Percentiles rank a stretch among this genome's conserved stretches.
phyloP scores from a whole-genome alignment of 1,139 yeast genomes.

The Protomyces gravidus region DNA sequence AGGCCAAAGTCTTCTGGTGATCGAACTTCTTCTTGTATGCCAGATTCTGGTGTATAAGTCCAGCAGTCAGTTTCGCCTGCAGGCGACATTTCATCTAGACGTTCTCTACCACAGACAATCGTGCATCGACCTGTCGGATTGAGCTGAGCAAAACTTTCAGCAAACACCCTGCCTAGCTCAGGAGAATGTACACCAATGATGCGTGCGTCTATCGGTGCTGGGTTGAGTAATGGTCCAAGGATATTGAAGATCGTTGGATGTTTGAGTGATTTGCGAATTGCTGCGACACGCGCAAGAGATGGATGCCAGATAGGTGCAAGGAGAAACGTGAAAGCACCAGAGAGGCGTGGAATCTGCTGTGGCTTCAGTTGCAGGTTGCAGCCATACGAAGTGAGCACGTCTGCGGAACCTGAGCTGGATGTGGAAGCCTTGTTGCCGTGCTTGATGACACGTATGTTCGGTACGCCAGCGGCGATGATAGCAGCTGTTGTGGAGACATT shows the following conservation, averaged over 20 bases:
- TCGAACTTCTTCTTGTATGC: slow-evolving; percentile 40
- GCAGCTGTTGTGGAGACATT: slow-evolving; percentile 95
- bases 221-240: slow-evolving; percentile 87
- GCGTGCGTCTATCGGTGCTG: slow-evolving; percentile 76
- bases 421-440: slow-evolving; percentile 98
- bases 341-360: slow-evolving; percentile 48
- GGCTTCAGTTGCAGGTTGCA: slow-evolving; percentile 66
- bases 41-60: slow-evolving; percentile 40
- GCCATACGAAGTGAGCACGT: slow-evolving; percentile 69
- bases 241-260: slow-evolving; percentile 91
- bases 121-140: slow-evolving; percentile 58
- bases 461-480: slow-evolving; percentile 76
- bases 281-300: slow-evolving; percentile 82
- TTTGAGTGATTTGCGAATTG: slow-evolving; percentile 69
- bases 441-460: slow-evolving; percentile 34
- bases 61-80: slow-evolving; percentile 76
- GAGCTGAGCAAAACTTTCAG: slow-evolving; percentile 65
- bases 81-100: slow-evolving; percentile 90
- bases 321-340: slow-evolving; percentile 57
- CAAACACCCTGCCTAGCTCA: slow-evolving; percentile 73
- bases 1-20: slow-evolving; percentile 71
- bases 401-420: slow-evolving; percentile 90
- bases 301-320: slow-evolving; percentile 94
- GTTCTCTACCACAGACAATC: slow-evolving; percentile 88
- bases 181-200: slow-evolving; percentile 85